Base-by-base conservation (phyloP, 164 flowering plant species). In the Echeveria elegans region DNA sequence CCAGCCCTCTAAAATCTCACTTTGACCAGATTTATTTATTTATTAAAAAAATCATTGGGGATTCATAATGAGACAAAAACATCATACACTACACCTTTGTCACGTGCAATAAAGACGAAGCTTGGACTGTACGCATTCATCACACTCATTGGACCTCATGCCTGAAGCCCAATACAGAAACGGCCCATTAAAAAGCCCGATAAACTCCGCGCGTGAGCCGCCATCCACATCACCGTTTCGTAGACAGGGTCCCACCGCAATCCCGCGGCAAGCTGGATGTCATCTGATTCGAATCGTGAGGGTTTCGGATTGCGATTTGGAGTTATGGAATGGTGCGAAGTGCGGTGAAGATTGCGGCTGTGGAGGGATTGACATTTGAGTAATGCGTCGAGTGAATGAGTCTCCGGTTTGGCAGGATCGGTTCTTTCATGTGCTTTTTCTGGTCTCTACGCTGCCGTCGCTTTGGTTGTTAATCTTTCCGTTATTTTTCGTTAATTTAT, bases 391-490 rank as follows among this genome's bases (percentile, higher is more conserved):
- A 79, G 71, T 85, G 7, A 88, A 92, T 68, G 63, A 78, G 2
- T 90, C 98, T 1, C 63, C 71, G 15, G 10, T 77, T 5, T 92
- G 96, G 96, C 98, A 92, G 76, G 83, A 83, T 74, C 86, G 90
- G 26, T 82, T 87, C 60, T 92, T 87, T 68, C 86, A 85, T 71
- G 62, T 80, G 40, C 92, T n/a, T n/a, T 92, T 65, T 81, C 92
- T 26, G 88, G 72, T 4, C 86, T 90, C 36, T 92, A 85, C 58
- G 98, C 83, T 11, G 80, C 63, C 50, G 76, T 90, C 6, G 96
- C 96, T 50, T 76, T 89, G 69, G 96, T 87, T 73, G 45, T 21
- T 15, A 40, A 30, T 38, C 6, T 23, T 23, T 24, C 6, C 16
- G n/a, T 66, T 58, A 3, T n/a, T n/a, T n/a, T n/a, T n/a, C n/a